Evolutionary conservation across 805 yeast species (phyloP), one percentile per base, ranked within the genome.

Genomic region (Metschnikowia borealis): DNA sequence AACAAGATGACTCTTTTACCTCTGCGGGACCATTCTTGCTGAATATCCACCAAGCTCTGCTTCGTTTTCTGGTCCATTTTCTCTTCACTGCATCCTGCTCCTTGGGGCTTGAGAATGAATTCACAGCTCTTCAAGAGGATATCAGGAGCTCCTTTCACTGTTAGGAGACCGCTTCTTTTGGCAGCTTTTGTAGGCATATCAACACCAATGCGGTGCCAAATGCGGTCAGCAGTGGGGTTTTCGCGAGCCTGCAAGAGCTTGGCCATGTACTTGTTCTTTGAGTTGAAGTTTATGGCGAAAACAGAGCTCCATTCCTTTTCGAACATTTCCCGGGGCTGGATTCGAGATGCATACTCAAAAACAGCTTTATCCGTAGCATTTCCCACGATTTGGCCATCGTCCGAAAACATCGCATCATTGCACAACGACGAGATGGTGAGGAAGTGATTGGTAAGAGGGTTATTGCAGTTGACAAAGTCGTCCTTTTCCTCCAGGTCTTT

Each of bases 351-450:
- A 56, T 69, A 74, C 39, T 68, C 57, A 33, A 67, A 70, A 23
- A 75, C 54, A 15, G 81, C 76, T 48, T 67, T 67, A 54, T 78
- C 78, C 8, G 82, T 78, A 18, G 81, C 81, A 62, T 78, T 77
- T 14, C 80, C 81, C 17, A 57, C 62, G 45, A 67, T 55, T 18
- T 49, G 57, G 42, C 65, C 61, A 47, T 59, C 62, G 17, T 37
- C 47, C 45, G 48, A 46, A 13, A n/a, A 38, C n/a, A 63, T 40
- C 3, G 73, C 64, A 20, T 67, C 71, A 50, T 70, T 72, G 56
- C 78, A 74, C 15, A 74, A 52, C 20, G 57, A 56, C 10, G 69
- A 62, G 17, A 69, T 56, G 31, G 69, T 63, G 47, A 48, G 44
- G 21, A 51, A 44, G 39, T 45, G 54, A 26, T 15, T 33, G 11